A percentile compares a stretch with the other conserved stretches of the same genome.
Conservation (phyloP, 306 rosid species). For the Rosa rugosa region DNA sequence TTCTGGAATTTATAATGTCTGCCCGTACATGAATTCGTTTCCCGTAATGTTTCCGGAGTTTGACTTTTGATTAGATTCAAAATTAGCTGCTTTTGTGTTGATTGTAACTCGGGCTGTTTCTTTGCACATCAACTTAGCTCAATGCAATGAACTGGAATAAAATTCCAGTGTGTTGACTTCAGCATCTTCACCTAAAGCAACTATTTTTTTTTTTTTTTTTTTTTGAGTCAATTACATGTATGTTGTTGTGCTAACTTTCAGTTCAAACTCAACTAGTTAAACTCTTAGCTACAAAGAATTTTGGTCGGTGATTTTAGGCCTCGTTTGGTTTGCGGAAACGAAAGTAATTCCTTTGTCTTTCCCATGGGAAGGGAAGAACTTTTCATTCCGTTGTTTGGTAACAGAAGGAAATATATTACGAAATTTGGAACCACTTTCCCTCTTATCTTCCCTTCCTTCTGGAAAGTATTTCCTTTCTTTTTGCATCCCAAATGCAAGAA, state of each 20-base stretch:
- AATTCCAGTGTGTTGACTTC: conserved; percentile 10
- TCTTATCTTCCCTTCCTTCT: too few relatives aligned
- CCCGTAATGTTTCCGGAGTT: neutral
- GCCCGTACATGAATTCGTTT: neutral
- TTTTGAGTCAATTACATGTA: neutral
- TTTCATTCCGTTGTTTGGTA: too few relatives aligned
- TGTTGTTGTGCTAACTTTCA: neutral
- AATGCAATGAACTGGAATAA: neutral
- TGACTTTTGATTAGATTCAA: neutral
- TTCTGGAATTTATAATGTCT: too few relatives aligned
- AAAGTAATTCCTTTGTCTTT: too few relatives aligned
- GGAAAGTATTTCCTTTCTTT: too few relatives aligned
- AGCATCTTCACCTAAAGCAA: neutral
- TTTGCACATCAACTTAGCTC: neutral
- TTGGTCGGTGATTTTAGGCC: too few relatives aligned
- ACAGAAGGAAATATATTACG: too few relatives aligned
- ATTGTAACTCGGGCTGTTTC: neutral
- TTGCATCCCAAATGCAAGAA: too few relatives aligned
- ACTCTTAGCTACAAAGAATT: neutral
- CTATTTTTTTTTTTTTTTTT: neutral
- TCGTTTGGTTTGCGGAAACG: too few relatives aligned
- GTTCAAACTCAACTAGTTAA: neutral
- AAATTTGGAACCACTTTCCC: too few relatives aligned
- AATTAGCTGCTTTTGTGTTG: neutral
- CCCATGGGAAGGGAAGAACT: too few relatives aligned